phyloP scores from a whole-genome alignment of 208 protist species.

The Wallacemonas collosoma region DNA sequence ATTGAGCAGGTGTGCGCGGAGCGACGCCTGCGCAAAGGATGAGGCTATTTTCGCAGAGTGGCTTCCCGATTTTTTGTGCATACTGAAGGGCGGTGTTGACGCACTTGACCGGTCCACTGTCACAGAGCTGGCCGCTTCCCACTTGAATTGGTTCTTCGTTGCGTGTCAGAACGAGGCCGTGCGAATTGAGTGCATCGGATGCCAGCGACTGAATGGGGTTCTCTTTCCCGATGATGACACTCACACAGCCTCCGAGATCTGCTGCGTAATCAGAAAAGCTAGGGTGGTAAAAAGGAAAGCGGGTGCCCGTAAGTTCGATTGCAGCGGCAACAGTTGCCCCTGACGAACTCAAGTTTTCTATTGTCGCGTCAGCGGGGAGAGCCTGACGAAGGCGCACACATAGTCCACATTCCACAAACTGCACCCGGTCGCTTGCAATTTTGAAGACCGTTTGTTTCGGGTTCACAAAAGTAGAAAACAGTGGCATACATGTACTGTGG shows the following conservation, averaged over 20 bases:
- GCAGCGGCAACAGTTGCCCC: slow-evolving; percentile 41
- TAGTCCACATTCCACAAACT: slow-evolving; percentile 73
- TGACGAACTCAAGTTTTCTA: slow-evolving; percentile 18
- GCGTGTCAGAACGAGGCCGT: slow-evolving; percentile 64
- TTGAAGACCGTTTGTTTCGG: slow-evolving; percentile 26
- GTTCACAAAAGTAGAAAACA: slow-evolving; percentile 64
- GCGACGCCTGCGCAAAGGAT: slow-evolving; percentile 66
- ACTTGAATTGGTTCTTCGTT: slow-evolving; percentile 73
- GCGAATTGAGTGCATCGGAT: slow-evolving; percentile 23
- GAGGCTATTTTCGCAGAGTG: slow-evolving; percentile 43
- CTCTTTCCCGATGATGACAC: slow-evolving; percentile 45
- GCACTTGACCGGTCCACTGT: slow-evolving; percentile 40
- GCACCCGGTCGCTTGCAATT: slow-evolving; percentile 47
- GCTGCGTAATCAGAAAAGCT: slow-evolving; percentile 55
- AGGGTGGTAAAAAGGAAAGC: slow-evolving; percentile 84
- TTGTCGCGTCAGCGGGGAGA: slow-evolving; percentile 26
- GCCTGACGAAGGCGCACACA: slow-evolving; percentile 43
- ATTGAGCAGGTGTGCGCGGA: slow-evolving; percentile 43
- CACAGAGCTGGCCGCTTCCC: slow-evolving; percentile 56
- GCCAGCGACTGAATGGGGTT: slow-evolving; percentile 23
- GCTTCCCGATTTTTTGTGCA: slow-evolving; percentile 51
- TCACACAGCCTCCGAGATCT: slow-evolving; percentile 67
- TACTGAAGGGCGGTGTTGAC: slow-evolving; percentile 53
- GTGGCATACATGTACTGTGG: slow-evolving; percentile 55
- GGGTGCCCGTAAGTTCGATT: slow-evolving; percentile 72